Base-by-base conservation (phyloP, 805 yeast species). In the Barnettozyma sucrosica region DNA sequence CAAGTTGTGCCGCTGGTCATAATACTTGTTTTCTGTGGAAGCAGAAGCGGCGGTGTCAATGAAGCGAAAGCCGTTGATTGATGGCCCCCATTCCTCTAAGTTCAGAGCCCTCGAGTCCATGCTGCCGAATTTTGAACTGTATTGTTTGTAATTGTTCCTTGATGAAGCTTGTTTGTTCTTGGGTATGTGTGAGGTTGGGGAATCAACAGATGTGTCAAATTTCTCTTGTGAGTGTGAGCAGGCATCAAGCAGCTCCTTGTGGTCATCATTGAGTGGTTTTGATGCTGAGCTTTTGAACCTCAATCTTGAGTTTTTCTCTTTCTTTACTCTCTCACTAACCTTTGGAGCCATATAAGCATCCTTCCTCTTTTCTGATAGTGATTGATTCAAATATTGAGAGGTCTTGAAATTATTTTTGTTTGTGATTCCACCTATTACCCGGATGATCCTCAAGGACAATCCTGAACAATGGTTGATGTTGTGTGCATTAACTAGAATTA, bases 31-130 rank as follows among this genome's bases (percentile, higher is more conserved):
- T 7, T 18, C 13, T 3, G 51, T 48, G 11, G 34, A 3, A 7
- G 43, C 8, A 6, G 41, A 18, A 9, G 51, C 7, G 4, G 47
- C 45, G 5, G 33, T 8, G 5, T 36, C 16, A 4, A 61, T 51
- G 34, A 61, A 61, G 14, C 62, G 44, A 25, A 58, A 61, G 1
- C 65, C 65, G 32, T 61, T 61, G 18, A 61, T 58, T 2, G 28
- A 14, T 1, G 65, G 65, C 1, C 65, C 65, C 63, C 64, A 61
- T 47, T 61, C 65, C 4, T 42, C 34, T 3, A 42, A 18, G 8
- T 16, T 37, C 24, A 37, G 18, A 34, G 13, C 14, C 16, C 14
- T 28, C n/a, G 16, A 28, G 4, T 13, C 32, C 2, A 3, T 11
- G 9, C 5, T 11, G n/a, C 16, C 5, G 7, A 5, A 4, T 13